phyloP scores from a whole-genome alignment of 306 rosid species.

The cucumber (Cucumis sativus) region DNA sequence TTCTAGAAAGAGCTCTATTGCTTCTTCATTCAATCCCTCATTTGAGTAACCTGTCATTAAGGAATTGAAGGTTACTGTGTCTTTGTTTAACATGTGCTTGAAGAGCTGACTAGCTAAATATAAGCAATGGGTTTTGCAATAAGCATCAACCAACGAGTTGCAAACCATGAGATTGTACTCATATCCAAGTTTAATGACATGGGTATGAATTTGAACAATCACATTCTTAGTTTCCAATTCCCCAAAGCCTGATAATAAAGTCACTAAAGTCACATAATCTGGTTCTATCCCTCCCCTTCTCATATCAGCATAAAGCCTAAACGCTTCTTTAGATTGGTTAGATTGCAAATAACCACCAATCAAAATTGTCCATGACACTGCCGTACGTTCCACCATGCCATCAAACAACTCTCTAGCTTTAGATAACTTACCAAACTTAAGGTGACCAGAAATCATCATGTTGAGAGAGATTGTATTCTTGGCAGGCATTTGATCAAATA shows the following conservation, averaged over 20 bases:
- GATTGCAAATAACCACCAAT: slow-evolving; percentile 52
- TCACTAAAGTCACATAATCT: slow-evolving; percentile 62
- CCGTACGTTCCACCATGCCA: slow-evolving; percentile 41
- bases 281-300: slow-evolving; percentile 31
- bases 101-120: slow-evolving; percentile 43
- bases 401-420: slow-evolving; percentile 59
- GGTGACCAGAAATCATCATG: slow-evolving; percentile 55
- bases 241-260: slow-evolving; percentile 63
- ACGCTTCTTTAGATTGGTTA: slow-evolving; percentile 37
- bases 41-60: slow-evolving; percentile 63
- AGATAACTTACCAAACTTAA: slow-evolving; percentile 43
- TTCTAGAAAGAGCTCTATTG: slow-evolving; percentile 43
- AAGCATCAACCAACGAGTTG: slow-evolving; percentile 77
- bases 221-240: slow-evolving; percentile 31
- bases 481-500: slow-evolving; percentile 72
- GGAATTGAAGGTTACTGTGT: slow-evolving; percentile 65
- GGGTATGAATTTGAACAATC: slow-evolving; percentile 53
- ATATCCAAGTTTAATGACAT: slow-evolving; percentile 45
- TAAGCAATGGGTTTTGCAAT: slow-evolving; percentile 49
- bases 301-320: slow-evolving; percentile 54
- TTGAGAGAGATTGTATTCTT: slow-evolving; percentile 51
- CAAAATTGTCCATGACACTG: slow-evolving; percentile 78
- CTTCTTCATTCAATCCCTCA: slow-evolving; percentile 46
- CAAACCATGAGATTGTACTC: slow-evolving; percentile 50
- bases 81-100: slow-evolving; percentile 38